phyloP scores from a whole-genome alignment of 2,329 filamentous ascomycete genomes.

The Juglanconis oblonga region DNA sequence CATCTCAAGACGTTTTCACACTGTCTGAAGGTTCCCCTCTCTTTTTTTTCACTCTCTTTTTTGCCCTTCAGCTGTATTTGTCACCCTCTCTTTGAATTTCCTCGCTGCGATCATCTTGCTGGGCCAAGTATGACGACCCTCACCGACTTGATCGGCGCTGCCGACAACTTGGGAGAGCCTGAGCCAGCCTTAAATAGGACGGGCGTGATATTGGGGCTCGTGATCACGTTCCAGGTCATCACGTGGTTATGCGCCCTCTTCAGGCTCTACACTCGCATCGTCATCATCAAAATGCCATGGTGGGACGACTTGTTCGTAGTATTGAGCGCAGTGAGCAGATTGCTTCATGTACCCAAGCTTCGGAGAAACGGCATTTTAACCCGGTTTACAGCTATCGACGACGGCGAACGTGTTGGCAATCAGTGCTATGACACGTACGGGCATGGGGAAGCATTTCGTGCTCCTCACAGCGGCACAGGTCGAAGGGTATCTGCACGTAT shows the following conservation, averaged over 20 bases:
- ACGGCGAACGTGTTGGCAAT: background rate
- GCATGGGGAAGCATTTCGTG: slow-evolving; percentile 11
- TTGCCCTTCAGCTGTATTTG: too few relatives aligned
- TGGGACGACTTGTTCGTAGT: slow-evolving; percentile 22
- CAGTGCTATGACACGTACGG: background rate
- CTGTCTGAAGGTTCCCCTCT: too few relatives aligned
- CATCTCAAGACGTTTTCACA: too few relatives aligned
- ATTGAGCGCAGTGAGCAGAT: slow-evolving; percentile 15
- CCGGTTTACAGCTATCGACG: background rate
- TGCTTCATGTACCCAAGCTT: background rate
- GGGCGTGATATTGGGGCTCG: slow-evolving; percentile 19
- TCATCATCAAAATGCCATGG: slow-evolving; percentile 18
- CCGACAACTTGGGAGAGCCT: slow-evolving; percentile 21
- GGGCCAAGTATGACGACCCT: slow-evolving; percentile 9
- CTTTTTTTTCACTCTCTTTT: too few relatives aligned
- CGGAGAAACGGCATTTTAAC: background rate
- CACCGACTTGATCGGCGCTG: slow-evolving; percentile 18
- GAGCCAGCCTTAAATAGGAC: slow-evolving; percentile 17
- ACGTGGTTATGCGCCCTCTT: slow-evolving; percentile 17
- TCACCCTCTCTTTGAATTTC: too few relatives aligned
- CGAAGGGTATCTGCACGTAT: slow-evolving; percentile 15
- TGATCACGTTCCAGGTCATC: slow-evolving; percentile 19
- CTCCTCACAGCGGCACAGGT: background rate
- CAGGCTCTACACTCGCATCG: slow-evolving; percentile 20
- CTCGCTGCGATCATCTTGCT: too few relatives aligned